Evolutionary conservation across 352 stramenopile genomes (phyloP), one percentile per base, ranked within the genome.

Genomic region (Phytophthora hybrid): DNA sequence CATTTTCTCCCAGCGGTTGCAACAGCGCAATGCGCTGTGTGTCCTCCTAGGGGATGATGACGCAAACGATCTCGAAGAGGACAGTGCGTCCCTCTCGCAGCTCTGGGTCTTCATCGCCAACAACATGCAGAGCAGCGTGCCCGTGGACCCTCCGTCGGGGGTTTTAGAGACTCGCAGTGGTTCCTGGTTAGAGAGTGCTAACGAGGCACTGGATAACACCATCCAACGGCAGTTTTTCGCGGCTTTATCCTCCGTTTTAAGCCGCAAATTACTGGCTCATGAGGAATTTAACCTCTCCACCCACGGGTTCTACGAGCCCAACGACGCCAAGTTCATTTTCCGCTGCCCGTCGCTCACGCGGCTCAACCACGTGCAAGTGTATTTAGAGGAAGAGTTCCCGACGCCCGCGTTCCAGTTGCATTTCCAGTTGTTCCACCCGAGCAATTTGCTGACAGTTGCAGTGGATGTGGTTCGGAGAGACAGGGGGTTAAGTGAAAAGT

Each of bases 101-200:
- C 73, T 91, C 11, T 91, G 82, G 84, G 72, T 91, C 8, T 91
- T 91, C 58, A 73, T 81, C 18, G 79, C 83, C 21, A 91, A 91
- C 34, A 63, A 64, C 0, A 71, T 75, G 62, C 71, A 73, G 44
- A 74, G 44, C 49, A 31, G 51, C 29, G 66, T 81, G 18, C 62
- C 77, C 54, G 62, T 32, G 26, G 82, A 88, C 55, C 74, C 73
- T 39, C 67, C 65, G 46, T 79, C 69, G 16, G 81, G 82, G 0
- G 76, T 81, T 18, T 64, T 26, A 29, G 76, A 79, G 64, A 73
- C 59, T 1, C 23, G 49, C 32, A 77, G 34, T 14, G 73, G 70
- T 21, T 71, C 63, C 4, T 82, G 69, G 73, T 66, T 52, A 5
- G 31, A 59, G 9, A 37, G 5, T 52, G 51, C 23, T n/a, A 34